Base-by-base conservation (phyloP, 2,329 filamentous ascomycete species). In the Aspergillus sp. region DNA sequence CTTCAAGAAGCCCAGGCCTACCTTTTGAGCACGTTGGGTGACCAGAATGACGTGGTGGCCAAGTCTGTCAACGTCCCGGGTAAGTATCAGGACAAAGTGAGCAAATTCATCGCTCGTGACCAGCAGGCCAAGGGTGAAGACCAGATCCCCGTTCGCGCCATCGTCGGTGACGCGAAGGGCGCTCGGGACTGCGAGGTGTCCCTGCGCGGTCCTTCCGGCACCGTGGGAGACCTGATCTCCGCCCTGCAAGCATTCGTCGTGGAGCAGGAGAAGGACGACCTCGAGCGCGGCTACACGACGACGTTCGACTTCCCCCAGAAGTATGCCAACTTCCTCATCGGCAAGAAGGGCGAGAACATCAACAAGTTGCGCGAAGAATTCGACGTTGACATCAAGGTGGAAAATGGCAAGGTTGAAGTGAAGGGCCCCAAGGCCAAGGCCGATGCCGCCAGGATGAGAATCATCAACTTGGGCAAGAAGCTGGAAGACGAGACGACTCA, bases 391-490 rank as follows among this genome's bases (percentile, higher is more conserved):
- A 89, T 99, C 63, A 92, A 97, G 77, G 89, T 98, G 45, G 88
- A 96, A 66, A 91, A 97, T 69, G 95, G 95, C 66, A 93, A 93
- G 78, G 92, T 98, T 53, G 92, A 96, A 77, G 87, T 99, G 68
- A 97, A 96, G 82, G 95, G 96, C 26, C 94, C 95, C 53, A 91
- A 96, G 79, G 91, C 92, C 54, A 98, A 98, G 83, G 92, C 93
- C 1, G 92, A 96, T 75, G 87, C 87, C 53, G 92, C 91, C 64
- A 95, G 90, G 76, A 81, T 87, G 45, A 88, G 96, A 71, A 97
- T 99, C 67, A 81, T 88, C 63, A 84, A 87, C 45, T 81, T 97
- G 65, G 89, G 86, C 46, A 92, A 90, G 74, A 90, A 90, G 73
- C 85, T 96, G 69, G 92, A 96, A 55, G 95, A 99, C 69, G 95